Base-by-base conservation (phyloP, 2,329 filamentous ascomycete species). In the Blastomyces parvus region DNA sequence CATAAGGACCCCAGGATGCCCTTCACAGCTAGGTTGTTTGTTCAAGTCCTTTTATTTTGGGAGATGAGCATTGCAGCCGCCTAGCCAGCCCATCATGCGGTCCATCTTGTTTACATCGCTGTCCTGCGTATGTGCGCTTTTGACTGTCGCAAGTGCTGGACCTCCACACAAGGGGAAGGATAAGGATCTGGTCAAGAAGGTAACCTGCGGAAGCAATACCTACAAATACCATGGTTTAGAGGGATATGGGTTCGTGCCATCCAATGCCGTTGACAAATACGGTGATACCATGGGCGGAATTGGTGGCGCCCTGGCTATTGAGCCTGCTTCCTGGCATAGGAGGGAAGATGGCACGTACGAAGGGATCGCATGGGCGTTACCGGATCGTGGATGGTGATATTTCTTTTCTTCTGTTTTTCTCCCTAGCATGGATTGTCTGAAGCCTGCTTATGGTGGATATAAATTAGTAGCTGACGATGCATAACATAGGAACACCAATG, bases 221-320 rank as follows among this genome's bases (percentile, higher is more conserved):
- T 90, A 88, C 69, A 79, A 82, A n/a, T 90, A 90, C 71, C 77
- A 86, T 61, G 79, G 82, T 63, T 81, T 91, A 11, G 86, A 84
- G 4, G 88, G 88, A 11, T 90, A 86, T 70, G 88, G 88, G 5
- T 81, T 79, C 62, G 74, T 90, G 2, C 74, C 82, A 0, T 79
- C 79, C 40, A 80, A 86, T 69, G 80, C 82, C 2, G 77, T 80
- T 40, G 88, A 90, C 74, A 86, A 86, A 70, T 86, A 82, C 67
- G 86, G 86, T 38, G 88, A 90, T 70, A 90, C 86, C 0, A 77
- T 90, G 38, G 86, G 85, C 46, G 85, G 86, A 1, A 79, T 88
- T 60, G 88, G 88, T 9, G 87, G 83, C 63, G 81, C 85, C 14
- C 83, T 88, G 68, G 83, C 85, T n/a, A 74, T 90, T 38, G 83